A percentile compares a stretch with the other conserved stretches of the same genome.
phyloP scores from a whole-genome alignment of 345 rosid genomes.

The Pseudoturritis turrita region DNA sequence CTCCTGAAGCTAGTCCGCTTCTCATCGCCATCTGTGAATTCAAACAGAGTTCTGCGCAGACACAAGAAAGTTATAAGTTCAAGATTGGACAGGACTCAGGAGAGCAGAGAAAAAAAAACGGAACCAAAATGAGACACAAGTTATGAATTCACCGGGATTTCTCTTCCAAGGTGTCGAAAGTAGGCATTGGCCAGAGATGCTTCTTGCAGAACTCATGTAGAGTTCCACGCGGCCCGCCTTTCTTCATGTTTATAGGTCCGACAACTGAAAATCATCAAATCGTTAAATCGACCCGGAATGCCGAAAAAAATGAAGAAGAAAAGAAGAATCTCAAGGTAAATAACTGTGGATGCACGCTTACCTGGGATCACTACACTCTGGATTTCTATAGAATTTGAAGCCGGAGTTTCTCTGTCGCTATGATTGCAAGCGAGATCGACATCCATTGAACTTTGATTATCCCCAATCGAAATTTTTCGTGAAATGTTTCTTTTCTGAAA shows the following conservation, averaged over 20 bases:
- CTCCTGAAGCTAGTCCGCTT: slow-evolving; percentile 43
- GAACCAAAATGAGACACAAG: not conserved
- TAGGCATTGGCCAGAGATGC: slow-evolving; percentile 73
- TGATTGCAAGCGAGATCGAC: not conserved
- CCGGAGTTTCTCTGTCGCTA: not conserved
- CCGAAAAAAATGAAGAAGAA: slow-evolving; percentile 6
- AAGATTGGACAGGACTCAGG: not conserved
- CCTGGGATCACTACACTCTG: slow-evolving; percentile 22
- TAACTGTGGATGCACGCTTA: not conserved
- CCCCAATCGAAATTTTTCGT: slow-evolving; percentile 28
- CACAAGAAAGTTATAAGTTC: not conserved
- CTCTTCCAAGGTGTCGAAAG: slow-evolving; percentile 43
- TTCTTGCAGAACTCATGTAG: slow-evolving; percentile 74
- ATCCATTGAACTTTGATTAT: slow-evolving; percentile 31
- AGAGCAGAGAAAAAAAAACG: not conserved
- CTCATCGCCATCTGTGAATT: slow-evolving; percentile 41
- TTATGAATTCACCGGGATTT: slow-evolving; percentile 43
- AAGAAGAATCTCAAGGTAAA: not conserved
- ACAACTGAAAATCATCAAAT: slow-evolving; percentile 40
- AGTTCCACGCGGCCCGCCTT: slow-evolving; percentile 75
- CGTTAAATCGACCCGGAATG: not conserved
- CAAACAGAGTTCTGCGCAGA: slow-evolving; percentile 43
- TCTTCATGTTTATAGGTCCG: slow-evolving; percentile 51
- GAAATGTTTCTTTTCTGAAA: slow-evolving; percentile 58
- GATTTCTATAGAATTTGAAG: slow-evolving; percentile 12